Evolutionary conservation across 2,329 filamentous ascomycete species (phyloP), one percentile per base, ranked within the genome.

Genomic region (Fusarium devonianum): DNA sequence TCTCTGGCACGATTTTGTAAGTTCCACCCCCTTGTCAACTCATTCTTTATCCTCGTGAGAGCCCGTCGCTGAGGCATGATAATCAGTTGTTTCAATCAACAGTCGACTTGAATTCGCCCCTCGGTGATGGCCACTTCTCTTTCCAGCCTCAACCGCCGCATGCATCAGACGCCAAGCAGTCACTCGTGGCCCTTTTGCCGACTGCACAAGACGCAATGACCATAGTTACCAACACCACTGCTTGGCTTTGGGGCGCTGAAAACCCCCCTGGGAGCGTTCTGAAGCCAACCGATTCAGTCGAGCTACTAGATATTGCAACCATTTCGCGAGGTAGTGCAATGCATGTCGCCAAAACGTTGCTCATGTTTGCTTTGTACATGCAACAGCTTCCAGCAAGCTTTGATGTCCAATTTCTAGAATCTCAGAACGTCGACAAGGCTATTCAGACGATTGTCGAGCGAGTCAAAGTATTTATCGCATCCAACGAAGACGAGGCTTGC

Each of bases 211-310:
- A 56, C 30, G 53, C 53, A 43, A 35, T 29, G 4, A 40, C 49
- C 4, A 56, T 56, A 13, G 53, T 53, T 11, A 38, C 36, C 28
- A 49, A 56, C 26, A 56, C 44, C 5, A 53, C 40, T 26, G 53
- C 53, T 30, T 53, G 53, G 49, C 45, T 56, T 7, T 53, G 53
- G 53, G 53, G 49, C 4, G 35, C 44, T 4, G 49, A 53, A 39
- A 49, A 6, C 9, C 49, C 53, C 11, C 36, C 33, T 16, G 49
- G 49, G 1, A 56, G 36, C 14, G 49, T 53, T 13, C 12, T 52
- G 21, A 44, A 22, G 5, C 37, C 45, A 3, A 44, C 30, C 7
- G 49, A 53, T 8, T 47, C 39, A 4, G 5, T 38, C 11, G 36
- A 39, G n/a, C 44, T 53, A 16, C 34, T 49, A 2, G 49, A 53